phyloP scores from a whole-genome alignment of 2,329 filamentous ascomycete genomes.

The Calonectria pseudoreteaudii region DNA sequence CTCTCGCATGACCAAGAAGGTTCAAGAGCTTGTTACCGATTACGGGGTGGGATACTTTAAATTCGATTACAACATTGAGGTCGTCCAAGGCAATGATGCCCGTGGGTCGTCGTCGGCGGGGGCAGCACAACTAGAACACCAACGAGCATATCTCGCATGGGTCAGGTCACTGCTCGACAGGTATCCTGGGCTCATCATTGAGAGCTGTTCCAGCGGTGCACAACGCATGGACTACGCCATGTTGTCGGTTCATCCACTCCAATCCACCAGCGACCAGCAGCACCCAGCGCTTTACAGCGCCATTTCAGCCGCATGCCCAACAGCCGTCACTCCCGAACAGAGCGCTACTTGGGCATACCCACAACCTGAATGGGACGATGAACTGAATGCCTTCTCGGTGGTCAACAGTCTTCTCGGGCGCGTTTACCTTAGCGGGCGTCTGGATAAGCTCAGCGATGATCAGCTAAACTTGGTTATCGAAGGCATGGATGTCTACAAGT shows the following conservation, averaged over 20 bases:
- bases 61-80: conserved; percentile 53
- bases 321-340: conserved; percentile 50
- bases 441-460: conserved; percentile 38
- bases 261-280: conserved; percentile 52
- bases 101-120: conserved; percentile 35
- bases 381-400: conserved; percentile 49
- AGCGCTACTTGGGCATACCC: conserved; percentile 51
- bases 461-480: conserved; percentile 43
- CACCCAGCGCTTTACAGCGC: conserved; percentile 46
- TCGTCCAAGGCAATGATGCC: conserved; percentile 47
- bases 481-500: conserved; percentile 47
- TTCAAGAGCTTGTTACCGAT: conserved; percentile 39
- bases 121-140: conserved; percentile 43
- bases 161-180: conserved; percentile 41
- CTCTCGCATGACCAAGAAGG: conserved; percentile 38
- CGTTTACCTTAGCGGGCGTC: conserved; percentile 46
- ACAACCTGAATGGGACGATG: conserved; percentile 47
- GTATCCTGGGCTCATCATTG: conserved; percentile 47
- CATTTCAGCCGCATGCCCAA: conserved; percentile 46
- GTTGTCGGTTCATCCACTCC: conserved; percentile 45
- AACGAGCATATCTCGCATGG: conserved; percentile 49
- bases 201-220: conserved; percentile 50
- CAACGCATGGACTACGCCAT: conserved; percentile 52
- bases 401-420: conserved; percentile 49
- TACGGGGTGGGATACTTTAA: conserved; percentile 50